phyloP scores from a whole-genome alignment of 495 filamentous ascomycete genomes.

The Hapsidospora chrysogenum region DNA sequence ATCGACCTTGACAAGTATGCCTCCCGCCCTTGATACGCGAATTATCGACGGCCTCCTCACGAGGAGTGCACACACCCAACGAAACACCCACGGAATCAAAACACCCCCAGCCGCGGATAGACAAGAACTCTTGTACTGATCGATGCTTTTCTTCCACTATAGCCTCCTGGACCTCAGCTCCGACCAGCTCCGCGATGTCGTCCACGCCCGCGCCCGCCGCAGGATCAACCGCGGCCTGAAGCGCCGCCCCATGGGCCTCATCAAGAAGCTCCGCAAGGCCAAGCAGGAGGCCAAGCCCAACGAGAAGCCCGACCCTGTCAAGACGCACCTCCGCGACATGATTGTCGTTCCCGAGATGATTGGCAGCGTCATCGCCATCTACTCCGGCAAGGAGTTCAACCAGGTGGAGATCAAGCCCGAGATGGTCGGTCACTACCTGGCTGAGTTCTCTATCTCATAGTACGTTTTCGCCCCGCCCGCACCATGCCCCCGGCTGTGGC shows the following conservation, averaged over 20 bases:
- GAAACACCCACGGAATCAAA: neutral
- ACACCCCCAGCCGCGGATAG: neutral
- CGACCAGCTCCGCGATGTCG: conserved; percentile 96
- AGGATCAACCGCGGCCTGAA: conserved; percentile 99
- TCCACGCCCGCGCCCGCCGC: conserved; percentile 94
- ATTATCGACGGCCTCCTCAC: neutral
- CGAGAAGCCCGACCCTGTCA: conserved; percentile 97
- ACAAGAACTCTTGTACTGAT: too few species aligned
- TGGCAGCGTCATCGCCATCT: conserved; percentile 92
- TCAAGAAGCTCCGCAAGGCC: conserved; percentile 99
- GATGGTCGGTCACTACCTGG: conserved; percentile 99
- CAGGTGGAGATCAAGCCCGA: conserved; percentile 99
- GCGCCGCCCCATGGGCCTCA: conserved; percentile 99
- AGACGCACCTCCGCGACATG: conserved; percentile 98
- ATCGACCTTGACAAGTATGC: conserved; percentile 97
- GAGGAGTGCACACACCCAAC: neutral
- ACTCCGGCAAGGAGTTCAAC: conserved; percentile 99
- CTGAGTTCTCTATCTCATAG: conserved; percentile 99
- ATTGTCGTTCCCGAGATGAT: conserved; percentile 99
- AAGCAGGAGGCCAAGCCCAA: conserved; percentile 99
- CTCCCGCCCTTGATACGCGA: neutral
- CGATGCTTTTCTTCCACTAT: conserved; percentile 2
- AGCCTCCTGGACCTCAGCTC: conserved; percentile 92
- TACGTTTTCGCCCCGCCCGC: too few species aligned
- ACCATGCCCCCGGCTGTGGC: too few species aligned